Evolutionary conservation across 2,329 filamentous ascomycete species (phyloP).

Genomic region (Aphanocladium album): DNA sequence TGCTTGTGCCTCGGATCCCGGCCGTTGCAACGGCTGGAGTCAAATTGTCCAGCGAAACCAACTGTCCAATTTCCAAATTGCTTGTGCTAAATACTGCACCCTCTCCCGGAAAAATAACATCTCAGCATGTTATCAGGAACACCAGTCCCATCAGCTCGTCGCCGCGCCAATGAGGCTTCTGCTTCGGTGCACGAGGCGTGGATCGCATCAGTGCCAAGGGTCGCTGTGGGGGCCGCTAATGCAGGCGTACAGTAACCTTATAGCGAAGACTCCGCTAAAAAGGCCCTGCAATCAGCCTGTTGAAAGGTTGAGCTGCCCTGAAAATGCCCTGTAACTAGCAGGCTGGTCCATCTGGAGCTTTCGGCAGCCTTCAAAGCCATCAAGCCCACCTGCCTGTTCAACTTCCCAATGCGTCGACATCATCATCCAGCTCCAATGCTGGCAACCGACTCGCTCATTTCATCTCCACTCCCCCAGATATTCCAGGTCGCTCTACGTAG

Average conservation of each 20-base stretch:
- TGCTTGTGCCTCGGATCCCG: no score
- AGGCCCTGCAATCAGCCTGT: neutral
- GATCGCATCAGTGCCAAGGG: slow-evolving; percentile 4
- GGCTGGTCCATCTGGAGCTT: neutral
- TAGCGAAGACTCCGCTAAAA: neutral
- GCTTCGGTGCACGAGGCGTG: slow-evolving; percentile 6
- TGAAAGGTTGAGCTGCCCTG: neutral
- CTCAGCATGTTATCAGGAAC: no score
- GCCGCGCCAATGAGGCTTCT: neutral
- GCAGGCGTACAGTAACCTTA: slow-evolving; percentile 10
- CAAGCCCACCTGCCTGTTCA: neutral
- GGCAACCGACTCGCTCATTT: neutral
- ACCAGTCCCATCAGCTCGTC: neutral
- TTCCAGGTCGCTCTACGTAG: neutral
- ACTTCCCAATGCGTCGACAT: no score
- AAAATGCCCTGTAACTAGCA: neutral
- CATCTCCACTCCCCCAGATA: slow-evolving; percentile 10
- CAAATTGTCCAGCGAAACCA: no score
- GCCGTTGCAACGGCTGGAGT: no score
- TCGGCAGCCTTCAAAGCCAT: no score
- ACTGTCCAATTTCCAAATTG: no score
- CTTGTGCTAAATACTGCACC: no score
- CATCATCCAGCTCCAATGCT: neutral
- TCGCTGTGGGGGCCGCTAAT: slow-evolving; percentile 1
- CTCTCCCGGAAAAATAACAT: no score